Conservation (phyloP, 1,139 yeast genomes). For the Lodderomyces oxycetoniae region DNA sequence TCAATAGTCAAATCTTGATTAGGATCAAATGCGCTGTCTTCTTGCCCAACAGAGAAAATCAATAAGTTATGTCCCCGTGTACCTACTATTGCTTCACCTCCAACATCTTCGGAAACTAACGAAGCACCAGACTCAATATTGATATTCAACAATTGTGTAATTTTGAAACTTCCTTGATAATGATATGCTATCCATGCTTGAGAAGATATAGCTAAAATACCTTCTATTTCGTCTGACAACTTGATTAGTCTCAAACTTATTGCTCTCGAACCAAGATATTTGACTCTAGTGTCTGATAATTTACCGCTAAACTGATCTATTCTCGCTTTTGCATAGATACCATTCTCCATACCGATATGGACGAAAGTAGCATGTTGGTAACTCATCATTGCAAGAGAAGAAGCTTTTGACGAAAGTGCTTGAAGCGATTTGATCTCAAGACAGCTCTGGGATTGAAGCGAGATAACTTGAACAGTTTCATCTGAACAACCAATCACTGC, state of each 20-base stretch:
- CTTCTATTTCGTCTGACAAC: conserved; percentile 19
- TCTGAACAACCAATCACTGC: conserved; percentile 72
- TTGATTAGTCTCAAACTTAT: conserved; percentile 45
- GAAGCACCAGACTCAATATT: conserved; percentile 38
- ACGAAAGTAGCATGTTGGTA: conserved; percentile 22
- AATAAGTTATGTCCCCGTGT: conserved; percentile 48
- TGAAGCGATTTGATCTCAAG: conserved; percentile 64
- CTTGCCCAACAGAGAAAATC: conserved; percentile 54
- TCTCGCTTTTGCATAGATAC: conserved; percentile 65
- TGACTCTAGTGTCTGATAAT: conserved; percentile 62
- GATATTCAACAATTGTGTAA: conserved; percentile 39
- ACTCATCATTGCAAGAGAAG: conserved; percentile 40
- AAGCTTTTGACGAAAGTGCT: conserved; percentile 57
- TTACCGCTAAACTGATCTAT: conserved; percentile 60
- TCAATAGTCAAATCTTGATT: conserved; percentile 45
- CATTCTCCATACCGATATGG: conserved; percentile 80
- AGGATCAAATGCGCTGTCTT: conserved; percentile 28
- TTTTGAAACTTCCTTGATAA: conserved; percentile 26
- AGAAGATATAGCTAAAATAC: conserved; percentile 40
- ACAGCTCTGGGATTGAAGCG: conserved; percentile 59
- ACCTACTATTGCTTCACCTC: conserved; percentile 60
- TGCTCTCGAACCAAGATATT: conserved; percentile 67
- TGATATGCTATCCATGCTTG: conserved; percentile 37
- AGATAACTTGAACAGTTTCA: conserved; percentile 63
- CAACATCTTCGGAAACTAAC: conserved; percentile 62